phyloP scores from a whole-genome alignment of 441 rosid genomes.

The Erodium trifolium region DNA sequence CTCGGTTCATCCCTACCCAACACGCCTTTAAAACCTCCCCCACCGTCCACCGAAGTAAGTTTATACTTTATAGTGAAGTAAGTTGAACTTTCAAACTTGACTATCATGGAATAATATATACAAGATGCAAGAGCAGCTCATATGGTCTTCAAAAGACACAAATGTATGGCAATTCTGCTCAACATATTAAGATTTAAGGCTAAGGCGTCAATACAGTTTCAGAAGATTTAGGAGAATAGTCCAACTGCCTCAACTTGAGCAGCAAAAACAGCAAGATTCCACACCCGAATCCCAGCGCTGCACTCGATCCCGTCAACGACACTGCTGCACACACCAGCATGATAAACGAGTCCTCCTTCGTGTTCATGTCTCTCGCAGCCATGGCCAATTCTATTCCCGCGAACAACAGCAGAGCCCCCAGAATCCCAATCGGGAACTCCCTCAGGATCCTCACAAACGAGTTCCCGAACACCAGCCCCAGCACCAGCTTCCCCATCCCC shows the following conservation, averaged over 20 bases:
- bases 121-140: no score
- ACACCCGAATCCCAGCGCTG: constrained; percentile 64
- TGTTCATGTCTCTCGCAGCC: constrained; percentile 70
- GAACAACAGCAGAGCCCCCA: constrained; percentile 61
- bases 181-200: no score
- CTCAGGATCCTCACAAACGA: constrained; percentile 57
- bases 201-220: not conserved
- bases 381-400: constrained; percentile 73
- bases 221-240: constrained; percentile 23
- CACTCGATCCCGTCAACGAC: constrained; percentile 69
- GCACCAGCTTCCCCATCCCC: constrained; percentile 47
- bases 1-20: no score
- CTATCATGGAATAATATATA: no score
- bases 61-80: no score
- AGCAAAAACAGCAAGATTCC: constrained; percentile 52
- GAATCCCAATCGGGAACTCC: constrained; percentile 65
- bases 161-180: no score
- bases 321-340: constrained; percentile 77
- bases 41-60: no score
- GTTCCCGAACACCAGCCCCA: constrained; percentile 64
- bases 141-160: no score
- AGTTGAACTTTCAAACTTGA: no score
- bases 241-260: constrained; percentile 44
- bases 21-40: no score
- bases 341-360: constrained; percentile 61